A percentile compares a stretch with the other conserved stretches of the same genome.
Conservation (phyloP, 2,329 filamentous ascomycete species). For the Teratosphaeria zuluensis region DNA sequence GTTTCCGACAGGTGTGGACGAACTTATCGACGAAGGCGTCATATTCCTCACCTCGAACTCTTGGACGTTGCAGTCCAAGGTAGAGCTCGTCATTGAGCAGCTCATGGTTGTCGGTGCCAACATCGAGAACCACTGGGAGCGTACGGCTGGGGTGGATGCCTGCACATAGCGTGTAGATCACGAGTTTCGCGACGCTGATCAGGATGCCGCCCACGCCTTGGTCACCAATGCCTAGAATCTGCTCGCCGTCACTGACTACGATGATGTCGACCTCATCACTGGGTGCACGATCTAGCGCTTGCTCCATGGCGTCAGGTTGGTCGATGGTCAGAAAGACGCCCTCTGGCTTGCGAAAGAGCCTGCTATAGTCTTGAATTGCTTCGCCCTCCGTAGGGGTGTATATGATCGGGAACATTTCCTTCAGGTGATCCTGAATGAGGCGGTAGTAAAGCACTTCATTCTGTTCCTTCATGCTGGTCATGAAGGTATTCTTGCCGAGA, state of each 20-base stretch:
- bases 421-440: conserved; percentile 66
- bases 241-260: conserved; percentile 64
- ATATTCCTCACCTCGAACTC: conserved; percentile 62
- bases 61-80: conserved; percentile 58
- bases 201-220: conserved; percentile 78
- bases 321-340: conserved; percentile 71
- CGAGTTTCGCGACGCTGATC: conserved; percentile 75
- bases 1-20: conserved; percentile 54
- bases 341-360: conserved; percentile 66
- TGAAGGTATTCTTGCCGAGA: conserved; percentile 77
- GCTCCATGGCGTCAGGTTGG: conserved; percentile 55
- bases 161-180: conserved; percentile 75
- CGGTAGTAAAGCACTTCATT: conserved; percentile 75
- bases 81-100: conserved; percentile 70
- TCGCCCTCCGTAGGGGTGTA: conserved; percentile 88
- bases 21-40: conserved; percentile 65
- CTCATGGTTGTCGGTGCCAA: conserved; percentile 71
- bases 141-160: conserved; percentile 72
- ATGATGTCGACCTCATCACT: conserved; percentile 78
- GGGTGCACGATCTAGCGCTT: conserved; percentile 54
- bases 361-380: conserved; percentile 75
- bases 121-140: conserved; percentile 73
- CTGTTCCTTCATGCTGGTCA: conserved; percentile 76
- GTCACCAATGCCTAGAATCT: conserved; percentile 79
- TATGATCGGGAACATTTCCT: conserved; percentile 84